Base-by-base conservation (phyloP, 768 basidiomycete genomes). In the Tylopilus plumbeoviolaceoides region DNA sequence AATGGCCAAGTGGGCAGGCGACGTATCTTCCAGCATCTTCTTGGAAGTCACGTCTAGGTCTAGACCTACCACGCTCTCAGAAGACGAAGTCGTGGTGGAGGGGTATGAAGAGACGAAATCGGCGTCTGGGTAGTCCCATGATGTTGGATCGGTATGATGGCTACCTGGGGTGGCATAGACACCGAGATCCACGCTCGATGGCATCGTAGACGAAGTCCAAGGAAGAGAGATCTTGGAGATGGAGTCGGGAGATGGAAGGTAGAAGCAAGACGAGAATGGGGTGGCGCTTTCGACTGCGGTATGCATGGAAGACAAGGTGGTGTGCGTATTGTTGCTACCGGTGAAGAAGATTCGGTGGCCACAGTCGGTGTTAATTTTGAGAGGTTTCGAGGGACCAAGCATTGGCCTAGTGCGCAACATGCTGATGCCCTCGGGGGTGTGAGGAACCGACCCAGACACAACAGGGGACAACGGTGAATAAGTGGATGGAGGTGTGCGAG, bases 221-320 rank as follows among this genome's bases (percentile, higher is more conserved):
- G 67, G 63, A 7, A 69, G 55, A 28, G 72, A 73, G 27, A 66
- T 58, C 59, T 70, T 72, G 18, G 75, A 72, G 15, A 70, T 54
- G 17, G 75, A 74, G 35, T 72, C 65, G 3, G 78, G 73, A 35
- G 75, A 78, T 49, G 73, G 72, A 49, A 82, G 68, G 59, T 78
- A 82, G 58, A 79, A 83, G 50, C 79, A 78, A 1, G 82, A 82
- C 17, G 79, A 76, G 59, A 80, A 82, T 12, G 78, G 75, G 49
- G 79, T 82, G 50, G 79, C 78, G 31, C 62, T 65, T 67, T 88
- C 87, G 44, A 87, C 80, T 36, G 87, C 87, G 18, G 87, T 89
- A 53, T 85, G 85, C 85, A 89, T 87, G 25, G 85, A 85, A 30
- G 84, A 83, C 17, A 74, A 71, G 0, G 72, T 73, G 25, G 73